phyloP scores from a whole-genome alignment of 2,329 filamentous ascomycete species.

The Ascomycota sp. region DNA sequence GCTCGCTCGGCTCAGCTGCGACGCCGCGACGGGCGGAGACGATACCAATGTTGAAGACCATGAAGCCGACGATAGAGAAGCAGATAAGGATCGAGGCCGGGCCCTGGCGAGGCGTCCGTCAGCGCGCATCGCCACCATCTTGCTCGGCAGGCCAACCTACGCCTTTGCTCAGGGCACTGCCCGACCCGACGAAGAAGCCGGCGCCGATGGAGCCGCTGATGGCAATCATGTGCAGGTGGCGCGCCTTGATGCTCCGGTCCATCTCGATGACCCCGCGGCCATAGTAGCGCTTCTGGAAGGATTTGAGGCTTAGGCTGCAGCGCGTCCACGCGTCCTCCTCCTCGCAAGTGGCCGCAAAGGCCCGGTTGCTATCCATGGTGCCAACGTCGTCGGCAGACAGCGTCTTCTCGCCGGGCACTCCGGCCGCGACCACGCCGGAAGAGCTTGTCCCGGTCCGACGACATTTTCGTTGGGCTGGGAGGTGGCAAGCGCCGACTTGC shows the following conservation, averaged over 20 bases:
- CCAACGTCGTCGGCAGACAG: constrained; percentile 1
- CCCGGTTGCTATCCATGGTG: constrained; percentile 1
- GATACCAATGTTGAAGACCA: constrained; percentile 36
- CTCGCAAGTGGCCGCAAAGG: constrained; percentile 4
- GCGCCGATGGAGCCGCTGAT: constrained; percentile 41
- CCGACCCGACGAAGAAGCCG: constrained; percentile 42
- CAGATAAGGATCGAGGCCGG: constrained; percentile 24
- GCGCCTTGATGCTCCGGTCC: constrained; percentile 29
- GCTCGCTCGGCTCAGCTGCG: background rate
- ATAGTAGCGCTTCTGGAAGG: constrained; percentile 14
- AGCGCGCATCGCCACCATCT: background rate
- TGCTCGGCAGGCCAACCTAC: constrained; percentile 12
- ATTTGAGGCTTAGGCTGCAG: constrained; percentile 14
- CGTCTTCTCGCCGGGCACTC: background rate
- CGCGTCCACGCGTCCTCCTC: constrained; percentile 15
- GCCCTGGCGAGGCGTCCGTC: constrained; percentile 5
- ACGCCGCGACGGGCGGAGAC: constrained; percentile 1
- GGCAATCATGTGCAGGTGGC: constrained; percentile 42
- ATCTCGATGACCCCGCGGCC: constrained; percentile 14
- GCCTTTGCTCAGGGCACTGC: constrained; percentile 29
- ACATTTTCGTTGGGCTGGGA: too few species aligned
- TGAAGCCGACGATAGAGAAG: constrained; percentile 35
- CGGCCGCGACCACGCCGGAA: background rate
- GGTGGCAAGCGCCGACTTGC: too few species aligned
- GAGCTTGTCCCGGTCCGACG: constrained; percentile 1